A percentile compares a stretch with the other conserved stretches of the same genome.
Evolutionary conservation across 2,329 filamentous ascomycete genomes (phyloP).

Genomic region (Alternaria sp.): DNA sequence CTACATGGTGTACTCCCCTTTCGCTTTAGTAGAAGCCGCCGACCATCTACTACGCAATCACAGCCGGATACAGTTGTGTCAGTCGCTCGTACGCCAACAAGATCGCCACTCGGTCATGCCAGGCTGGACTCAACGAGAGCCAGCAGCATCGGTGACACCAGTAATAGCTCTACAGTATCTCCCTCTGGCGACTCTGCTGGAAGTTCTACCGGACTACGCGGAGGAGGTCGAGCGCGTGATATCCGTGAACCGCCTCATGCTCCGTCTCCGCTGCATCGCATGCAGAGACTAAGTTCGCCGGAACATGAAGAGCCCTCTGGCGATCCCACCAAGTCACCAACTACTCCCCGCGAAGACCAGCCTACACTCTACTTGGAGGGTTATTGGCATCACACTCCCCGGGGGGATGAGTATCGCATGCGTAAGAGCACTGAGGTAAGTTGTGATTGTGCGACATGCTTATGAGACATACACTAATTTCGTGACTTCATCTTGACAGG

Average conservation of each 20-base stretch:
- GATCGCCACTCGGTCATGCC: slow-evolving; percentile 7
- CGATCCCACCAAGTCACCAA: slow-evolving; percentile 6
- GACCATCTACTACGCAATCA: neutral
- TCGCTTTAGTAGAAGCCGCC: slow-evolving; percentile 21
- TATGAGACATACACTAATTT: too few species aligned
- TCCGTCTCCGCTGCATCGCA: slow-evolving; percentile 30
- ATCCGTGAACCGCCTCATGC: slow-evolving; percentile 17
- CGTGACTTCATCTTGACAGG: too few species aligned
- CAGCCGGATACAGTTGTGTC: slow-evolving; percentile 15
- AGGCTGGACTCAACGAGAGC: slow-evolving; percentile 12
- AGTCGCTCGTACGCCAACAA: slow-evolving; percentile 15
- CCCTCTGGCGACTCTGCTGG: slow-evolving; percentile 16
- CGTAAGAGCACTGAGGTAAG: slow-evolving; percentile 1
- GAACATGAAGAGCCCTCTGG: slow-evolving; percentile 4
- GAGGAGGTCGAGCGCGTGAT: slow-evolving; percentile 16
- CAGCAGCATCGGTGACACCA: slow-evolving; percentile 18
- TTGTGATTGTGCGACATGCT: too few species aligned
- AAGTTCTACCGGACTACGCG: slow-evolving; percentile 25
- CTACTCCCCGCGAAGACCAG: neutral
- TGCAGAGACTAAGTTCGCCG: slow-evolving; percentile 23
- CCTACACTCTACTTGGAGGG: slow-evolving; percentile 15
- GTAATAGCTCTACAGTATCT: neutral
- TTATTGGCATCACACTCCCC: slow-evolving; percentile 16
- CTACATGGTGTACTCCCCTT: slow-evolving; percentile 30
- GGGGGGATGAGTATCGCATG: slow-evolving; percentile 2